Base-by-base conservation (phyloP, 208 protist genomes). In the Lotmaria passim region DNA sequence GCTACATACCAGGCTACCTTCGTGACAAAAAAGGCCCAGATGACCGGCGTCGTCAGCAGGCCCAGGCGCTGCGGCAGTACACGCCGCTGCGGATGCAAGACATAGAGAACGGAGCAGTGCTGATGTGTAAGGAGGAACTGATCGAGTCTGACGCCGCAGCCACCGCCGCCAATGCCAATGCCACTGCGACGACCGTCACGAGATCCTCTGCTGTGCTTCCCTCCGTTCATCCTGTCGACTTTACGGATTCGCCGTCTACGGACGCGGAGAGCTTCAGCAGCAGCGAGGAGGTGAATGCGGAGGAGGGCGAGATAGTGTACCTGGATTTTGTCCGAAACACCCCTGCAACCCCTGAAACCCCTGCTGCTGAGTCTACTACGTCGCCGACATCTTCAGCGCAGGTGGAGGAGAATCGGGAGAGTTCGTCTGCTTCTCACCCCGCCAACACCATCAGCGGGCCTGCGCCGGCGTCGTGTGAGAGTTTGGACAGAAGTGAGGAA, bases 11-110 rank as follows among this genome's bases (percentile, higher is more conserved):
- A 0, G 46, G 64, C 11, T 79, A 78, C 38, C 36, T 79, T 17
- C 61, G 85, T 17, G 60, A 69, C 12, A 56, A 70, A 28, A 68
- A 69, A 2, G 86, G 86, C 7, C 86, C 86, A 0, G 80, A 86
- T 41, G 73, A 75, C 47, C 12, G 65, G 7, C 72, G 70, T 19
- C 65, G 50, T 7, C 61, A 57, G 62, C 76, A 73, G 65, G 69
- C 57, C 14, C 11, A 4, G 1, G 64, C 5, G 44, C 39, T 81
- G 15, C 36, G 34, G 6, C 15, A 19, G 3, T 65, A 51, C 58
- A 63, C 59, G 11, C 64, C 76, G 19, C 56, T 76, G 21, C 75
- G 41, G 23, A 75, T 80, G 67, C 17, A 21, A 0, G 75, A 80
- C 39, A 43, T 41, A 2, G 4, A 4, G 3, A 36, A 70, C 1